Base-by-base conservation (phyloP, 257 asterid species). In the Rehmannia glutinosa region DNA sequence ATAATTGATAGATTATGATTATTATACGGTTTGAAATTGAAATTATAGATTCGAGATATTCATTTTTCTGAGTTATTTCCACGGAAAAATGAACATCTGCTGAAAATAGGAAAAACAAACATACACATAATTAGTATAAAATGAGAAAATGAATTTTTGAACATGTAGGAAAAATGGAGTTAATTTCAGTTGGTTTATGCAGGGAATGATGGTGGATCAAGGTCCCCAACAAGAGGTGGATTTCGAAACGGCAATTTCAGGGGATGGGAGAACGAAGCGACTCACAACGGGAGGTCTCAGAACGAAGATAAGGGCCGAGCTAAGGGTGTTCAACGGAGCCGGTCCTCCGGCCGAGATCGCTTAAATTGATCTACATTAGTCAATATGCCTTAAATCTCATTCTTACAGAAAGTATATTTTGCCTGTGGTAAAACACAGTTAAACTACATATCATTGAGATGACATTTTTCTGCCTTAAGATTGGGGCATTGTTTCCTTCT, bases 141-240 rank as follows among this genome's bases (percentile, higher is more conserved):
- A 32, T 3, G 0, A 32, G 8, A 32, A 32, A 32, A 32, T 32
- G 1, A 0, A 32, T 5, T 33, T 1, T 0, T 11, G 25, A 8
- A 38, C n/a, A 38, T 8, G 3, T 20, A 11, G 25, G 10, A 53
- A 30, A 7, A 35, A 5, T 33, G 10, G 9, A 28, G 47, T 25
- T 20, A 11, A 6, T 23, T 28, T 5, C 11, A 60, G 13, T 55
- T 42, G 25, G 11, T 35, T 38, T 62, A 10, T 42, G 74, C 74
- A 84, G 92, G 75, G 24, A 61, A 49, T 50, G 45, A 42, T 10
- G 62, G 70, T 9, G 43, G 69, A 28, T 59, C 73, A 6, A 75
- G 71, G 45, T 81, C 78, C 35, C 82, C 83, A 21, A 24, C 51
- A 5, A 64, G 71, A 16, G 77, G 55, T 49, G 82, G 69, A 21